Base-by-base conservation (phyloP, 2,329 filamentous ascomycete species). In the Xylariaceae sp. region DNA sequence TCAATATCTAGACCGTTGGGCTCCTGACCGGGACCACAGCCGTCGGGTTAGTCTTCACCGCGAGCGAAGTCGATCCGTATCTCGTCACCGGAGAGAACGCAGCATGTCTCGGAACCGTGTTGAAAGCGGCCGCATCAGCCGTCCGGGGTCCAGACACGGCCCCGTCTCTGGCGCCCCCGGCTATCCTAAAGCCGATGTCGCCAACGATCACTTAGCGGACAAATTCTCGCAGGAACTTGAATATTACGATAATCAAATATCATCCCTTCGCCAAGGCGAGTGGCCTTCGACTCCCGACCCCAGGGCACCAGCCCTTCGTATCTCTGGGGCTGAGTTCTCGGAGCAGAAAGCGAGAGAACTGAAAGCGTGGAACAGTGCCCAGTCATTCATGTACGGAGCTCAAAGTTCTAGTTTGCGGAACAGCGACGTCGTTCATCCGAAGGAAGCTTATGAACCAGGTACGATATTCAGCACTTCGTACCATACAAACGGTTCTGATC, bases 401-500 rank as follows among this genome's bases (percentile, higher is more conserved):
- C 37, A 32, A 2, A 47, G 37, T 4, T 49, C 48, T 0, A 32
- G 37, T 3, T 50, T 57, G 4, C 47, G 57, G 4, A 32, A 48
- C 6, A 48, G 50, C 3, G 57, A 59, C 22, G 12, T 6, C 0
- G 37, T 44, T 6, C 52, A 52, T 3, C 36, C 12, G 2, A 42
- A 1, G 2, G 19, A 32, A 17, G 29, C 8, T 3, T 60, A 59
- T 38, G 6, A 6, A 0, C 23, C 46, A 2, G 58, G 56, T 2
- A 32, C 45, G 1, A 51, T 58, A 12, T 55, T 60, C 41, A 55
- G 54, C 34, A 49, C 54, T 3, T 51, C 55, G 1, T 11, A 47
- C 19, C 56, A 60, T 16, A 47, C 48, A 2, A 4, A 52, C 1
- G 19, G 27, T 3, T 36, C 20, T 2, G 53, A 53, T 14, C 47